Base-by-base conservation (phyloP, 352 stramenopile genomes). In the Phytophthora chlamydospora region DNA sequence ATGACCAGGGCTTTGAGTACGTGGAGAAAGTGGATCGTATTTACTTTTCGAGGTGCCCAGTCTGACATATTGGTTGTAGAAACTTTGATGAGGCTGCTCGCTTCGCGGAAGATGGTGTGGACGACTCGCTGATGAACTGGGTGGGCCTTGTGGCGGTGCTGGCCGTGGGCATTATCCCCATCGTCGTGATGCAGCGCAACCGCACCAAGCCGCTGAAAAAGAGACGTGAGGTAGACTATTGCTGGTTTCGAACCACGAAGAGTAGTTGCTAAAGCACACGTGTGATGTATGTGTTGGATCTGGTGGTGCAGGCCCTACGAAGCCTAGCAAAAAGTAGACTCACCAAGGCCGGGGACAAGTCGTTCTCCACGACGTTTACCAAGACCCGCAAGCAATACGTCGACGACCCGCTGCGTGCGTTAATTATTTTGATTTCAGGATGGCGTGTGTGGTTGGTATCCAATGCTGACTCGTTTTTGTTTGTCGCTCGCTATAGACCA, bases 81-180 rank as follows among this genome's bases (percentile, higher is more conserved):
- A 90, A 89, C 66, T 91, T 91, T 70, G 83, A 90, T 53, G 83
- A 91, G 56, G 83, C 83, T 11, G 70, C 84, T 49, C 82, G 80
- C 53, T 89, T 85, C 46, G 78, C 80, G 29, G 71, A 75, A 27
- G 78, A 89, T 14, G 80, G 83, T 29, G 76, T 90, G 41, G 83
- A 91, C 36, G 83, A 91, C 62, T 84, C 83, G 52, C 61, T 83
- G 61, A 68, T 77, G 65, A 91, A 91, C 66, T 90, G 80, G 83
- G 49, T 91, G 41, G 81, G 77, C 2, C 72, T 91, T 38, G 59
- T 83, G 47, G 73, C 75, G 17, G 74, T 91, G 32, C 38, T 89
- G 40, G 60, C 73, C 10, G 32, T 85, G 21, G 79, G 83, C 32
- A 40, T 91, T 43, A 52, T 80, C 32, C 83, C 83, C 14, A 88